phyloP scores from a whole-genome alignment of 2,329 filamentous ascomycete species.

The Aulographum hederae region DNA sequence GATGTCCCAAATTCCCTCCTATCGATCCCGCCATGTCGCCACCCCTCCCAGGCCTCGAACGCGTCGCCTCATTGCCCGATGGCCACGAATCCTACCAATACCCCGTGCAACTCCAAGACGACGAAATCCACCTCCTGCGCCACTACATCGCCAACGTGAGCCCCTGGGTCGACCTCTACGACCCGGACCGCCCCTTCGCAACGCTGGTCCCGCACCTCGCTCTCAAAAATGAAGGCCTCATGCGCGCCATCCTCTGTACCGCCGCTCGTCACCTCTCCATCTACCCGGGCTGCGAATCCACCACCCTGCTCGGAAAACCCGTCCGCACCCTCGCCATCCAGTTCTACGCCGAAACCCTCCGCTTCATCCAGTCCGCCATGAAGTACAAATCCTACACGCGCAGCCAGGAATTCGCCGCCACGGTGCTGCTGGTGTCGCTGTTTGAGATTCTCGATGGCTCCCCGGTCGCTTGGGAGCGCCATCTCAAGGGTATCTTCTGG shows the following conservation, averaged over 20 bases:
- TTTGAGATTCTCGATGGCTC: slow-evolving; percentile 49
- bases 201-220: slow-evolving; percentile 21
- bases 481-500: slow-evolving; percentile 47
- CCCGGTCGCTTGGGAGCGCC: slow-evolving; percentile 39
- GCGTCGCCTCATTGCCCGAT: too few relatives aligned
- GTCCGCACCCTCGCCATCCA: slow-evolving; percentile 27
- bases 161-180: neutral
- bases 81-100: too few relatives aligned
- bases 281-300: too few relatives aligned
- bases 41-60: too few relatives aligned
- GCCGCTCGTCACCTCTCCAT: too few relatives aligned
- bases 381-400: slow-evolving; percentile 38
- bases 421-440: slow-evolving; percentile 39
- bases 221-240: slow-evolving; percentile 34
- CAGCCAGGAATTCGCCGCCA: slow-evolving; percentile 39
- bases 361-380: slow-evolving; percentile 42
- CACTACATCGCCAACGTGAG: neutral
- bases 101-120: too few relatives aligned
- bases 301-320: too few relatives aligned
- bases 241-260: slow-evolving; percentile 39
- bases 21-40: too few relatives aligned
- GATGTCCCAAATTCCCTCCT: too few relatives aligned
- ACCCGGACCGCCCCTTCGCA: slow-evolving; percentile 10
- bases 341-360: slow-evolving; percentile 45
- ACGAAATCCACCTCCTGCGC: neutral